Conservation (phyloP, 1,284 basidiomycete genomes). For the Rhodotorula glutinis region DNA sequence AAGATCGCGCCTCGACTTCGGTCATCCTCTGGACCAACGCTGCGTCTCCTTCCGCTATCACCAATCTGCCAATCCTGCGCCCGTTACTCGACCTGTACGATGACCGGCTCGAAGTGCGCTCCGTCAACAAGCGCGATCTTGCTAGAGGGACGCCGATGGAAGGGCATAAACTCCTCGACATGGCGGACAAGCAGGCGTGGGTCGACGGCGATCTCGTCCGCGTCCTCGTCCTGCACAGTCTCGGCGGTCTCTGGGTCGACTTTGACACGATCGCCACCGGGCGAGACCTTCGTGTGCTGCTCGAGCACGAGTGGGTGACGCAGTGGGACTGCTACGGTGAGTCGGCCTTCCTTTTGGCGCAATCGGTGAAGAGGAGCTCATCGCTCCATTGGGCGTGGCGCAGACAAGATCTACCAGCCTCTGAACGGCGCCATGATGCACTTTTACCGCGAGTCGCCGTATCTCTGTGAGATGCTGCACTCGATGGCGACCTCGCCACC, state of each 20-base stretch:
- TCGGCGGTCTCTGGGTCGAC: conserved; percentile 89
- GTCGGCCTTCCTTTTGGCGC: too few species aligned
- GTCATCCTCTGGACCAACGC: conserved; percentile 81
- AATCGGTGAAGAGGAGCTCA: too few species aligned
- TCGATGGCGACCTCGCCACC: conserved; percentile 69
- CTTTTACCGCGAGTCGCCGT: conserved; percentile 79
- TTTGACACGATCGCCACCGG: conserved; percentile 84
- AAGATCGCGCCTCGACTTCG: conserved; percentile 62
- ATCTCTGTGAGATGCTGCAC: conserved; percentile 90
- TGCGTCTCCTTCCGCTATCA: conserved; percentile 8
- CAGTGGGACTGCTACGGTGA: conserved; percentile 95
- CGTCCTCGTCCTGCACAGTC: conserved; percentile 79
- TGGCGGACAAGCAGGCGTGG: conserved; percentile 74
- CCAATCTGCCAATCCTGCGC: conserved; percentile 55
- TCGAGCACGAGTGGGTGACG: conserved; percentile 82
- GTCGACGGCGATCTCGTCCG: conserved; percentile 86
- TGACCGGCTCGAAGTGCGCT: conserved; percentile 63
- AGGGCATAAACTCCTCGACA: conserved; percentile 58
- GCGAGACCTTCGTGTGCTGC: conserved; percentile 71
- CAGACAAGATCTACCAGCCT: conserved; percentile 79
- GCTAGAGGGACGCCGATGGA: conserved; percentile 73
- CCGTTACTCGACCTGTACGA: conserved; percentile 62
- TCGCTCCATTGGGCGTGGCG: too few species aligned
- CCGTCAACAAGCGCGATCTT: conserved; percentile 65
- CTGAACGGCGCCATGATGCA: conserved; percentile 92